Evolutionary conservation across 441 rosid genomes (phyloP).

Genomic region (Isatis lusitanica): DNA sequence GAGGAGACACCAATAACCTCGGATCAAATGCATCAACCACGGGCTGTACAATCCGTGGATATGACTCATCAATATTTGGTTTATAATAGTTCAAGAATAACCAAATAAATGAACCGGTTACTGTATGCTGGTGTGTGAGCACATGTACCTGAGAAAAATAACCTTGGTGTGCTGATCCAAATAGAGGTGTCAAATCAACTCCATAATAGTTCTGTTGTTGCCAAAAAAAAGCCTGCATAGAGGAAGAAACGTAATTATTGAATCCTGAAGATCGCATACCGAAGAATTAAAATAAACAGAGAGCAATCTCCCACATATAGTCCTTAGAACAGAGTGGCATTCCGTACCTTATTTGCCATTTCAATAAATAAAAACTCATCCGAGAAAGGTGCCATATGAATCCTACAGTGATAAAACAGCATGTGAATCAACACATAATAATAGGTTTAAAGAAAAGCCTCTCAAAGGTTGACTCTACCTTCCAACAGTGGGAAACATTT

Average conservation of each 20-base stretch:
- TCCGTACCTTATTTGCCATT: conserved; percentile 57
- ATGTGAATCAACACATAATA: not conserved
- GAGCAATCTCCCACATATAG: not conserved
- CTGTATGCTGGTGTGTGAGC: not conserved
- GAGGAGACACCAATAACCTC: conserved; percentile 82
- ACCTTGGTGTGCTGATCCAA: conserved; percentile 81
- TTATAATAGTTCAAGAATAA: not conserved
- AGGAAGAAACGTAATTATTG: not conserved
- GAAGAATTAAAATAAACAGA: not conserved
- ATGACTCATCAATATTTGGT: conserved; percentile 12
- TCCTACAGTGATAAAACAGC: conserved; percentile 54
- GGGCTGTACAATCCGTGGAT: conserved; percentile 54
- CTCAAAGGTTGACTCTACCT: conserved; percentile 48
- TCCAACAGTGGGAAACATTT: conserved; percentile 88
- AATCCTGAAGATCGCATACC: not conserved
- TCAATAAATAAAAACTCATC: conserved; percentile 87
- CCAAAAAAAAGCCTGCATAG: conserved; percentile 86
- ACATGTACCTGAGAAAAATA: conserved; percentile 81
- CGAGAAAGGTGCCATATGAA: conserved; percentile 95
- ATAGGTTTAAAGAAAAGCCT: not conserved
- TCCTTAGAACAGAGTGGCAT: conserved; percentile 14
- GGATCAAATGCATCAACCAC: conserved; percentile 99
- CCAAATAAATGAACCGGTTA: not conserved
- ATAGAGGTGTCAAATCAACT: conserved; percentile 74
- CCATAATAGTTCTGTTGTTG: conserved; percentile 90